Conservation (phyloP, 176 grass and related monocot genomes). For the Bonia amplexicaulis region DNA sequence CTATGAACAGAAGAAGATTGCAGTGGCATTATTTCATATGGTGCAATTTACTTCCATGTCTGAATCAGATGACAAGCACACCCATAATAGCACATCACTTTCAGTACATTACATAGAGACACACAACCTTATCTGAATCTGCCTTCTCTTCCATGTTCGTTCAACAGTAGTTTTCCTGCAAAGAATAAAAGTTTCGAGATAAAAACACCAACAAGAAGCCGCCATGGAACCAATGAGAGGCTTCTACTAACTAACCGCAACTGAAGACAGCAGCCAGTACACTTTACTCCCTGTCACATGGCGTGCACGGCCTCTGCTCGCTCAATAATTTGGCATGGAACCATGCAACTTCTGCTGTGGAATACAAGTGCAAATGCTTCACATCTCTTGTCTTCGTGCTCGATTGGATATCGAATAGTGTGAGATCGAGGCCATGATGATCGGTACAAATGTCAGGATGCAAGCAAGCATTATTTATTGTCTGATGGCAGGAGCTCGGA, state of each 20-base stretch:
- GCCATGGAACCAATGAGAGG: background rate
- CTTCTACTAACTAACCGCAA: background rate
- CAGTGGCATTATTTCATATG: background rate
- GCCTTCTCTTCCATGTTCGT: background rate
- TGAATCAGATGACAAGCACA: background rate
- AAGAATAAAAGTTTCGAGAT: background rate
- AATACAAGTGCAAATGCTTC: background rate
- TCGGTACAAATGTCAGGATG: background rate
- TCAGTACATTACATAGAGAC: background rate
- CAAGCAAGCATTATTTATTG: background rate
- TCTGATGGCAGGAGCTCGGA: background rate
- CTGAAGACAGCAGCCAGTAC: background rate
- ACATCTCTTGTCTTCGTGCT: background rate
- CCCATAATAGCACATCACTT: background rate
- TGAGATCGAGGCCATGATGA: background rate
- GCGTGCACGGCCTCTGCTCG: background rate
- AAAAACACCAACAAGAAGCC: constrained; percentile 12
- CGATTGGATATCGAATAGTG: background rate
- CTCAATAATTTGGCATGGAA: constrained; percentile 24
- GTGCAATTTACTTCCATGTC: background rate
- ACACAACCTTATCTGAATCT: background rate
- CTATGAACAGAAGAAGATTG: background rate
- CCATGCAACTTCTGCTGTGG: background rate
- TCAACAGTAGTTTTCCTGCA: background rate
- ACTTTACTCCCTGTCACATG: constrained; percentile 1